phyloP scores from a whole-genome alignment of 2,329 filamentous ascomycete species.

The Daldinia eschscholtzii region DNA sequence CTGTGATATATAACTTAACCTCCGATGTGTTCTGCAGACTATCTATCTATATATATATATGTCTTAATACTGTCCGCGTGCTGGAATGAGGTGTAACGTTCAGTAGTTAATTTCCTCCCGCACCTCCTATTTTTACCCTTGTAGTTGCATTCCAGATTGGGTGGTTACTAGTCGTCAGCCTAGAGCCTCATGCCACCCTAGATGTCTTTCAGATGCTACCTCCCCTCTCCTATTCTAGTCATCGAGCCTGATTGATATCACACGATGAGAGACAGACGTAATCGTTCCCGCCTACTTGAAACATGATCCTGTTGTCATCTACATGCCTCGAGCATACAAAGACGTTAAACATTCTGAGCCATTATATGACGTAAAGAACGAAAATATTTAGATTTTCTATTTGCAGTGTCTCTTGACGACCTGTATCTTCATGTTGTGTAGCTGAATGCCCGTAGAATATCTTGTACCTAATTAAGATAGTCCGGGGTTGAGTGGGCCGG shows the following conservation, averaged over 20 bases:
- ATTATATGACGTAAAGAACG: neutral
- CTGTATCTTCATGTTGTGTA: neutral
- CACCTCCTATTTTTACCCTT: slow-evolving; percentile 25
- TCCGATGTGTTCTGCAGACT: neutral
- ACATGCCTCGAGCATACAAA: neutral
- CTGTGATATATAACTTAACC: neutral
- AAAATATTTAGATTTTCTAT: neutral
- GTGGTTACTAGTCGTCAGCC: slow-evolving; percentile 19
- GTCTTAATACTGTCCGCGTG: slow-evolving; percentile 17
- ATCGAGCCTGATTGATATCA: slow-evolving; percentile 1
- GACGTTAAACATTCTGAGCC: neutral
- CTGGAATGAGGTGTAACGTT: slow-evolving; percentile 45
- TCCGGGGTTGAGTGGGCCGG: slow-evolving; percentile 26
- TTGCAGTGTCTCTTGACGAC: neutral
- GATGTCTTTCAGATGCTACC: slow-evolving; percentile 25
- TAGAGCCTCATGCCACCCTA: slow-evolving; percentile 38
- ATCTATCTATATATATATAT: slow-evolving; percentile 19
- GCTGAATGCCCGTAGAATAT: neutral
- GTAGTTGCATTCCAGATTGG: slow-evolving; percentile 36
- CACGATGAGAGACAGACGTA: slow-evolving; percentile 3
- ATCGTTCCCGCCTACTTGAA: slow-evolving; percentile 8
- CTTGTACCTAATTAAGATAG: slow-evolving; percentile 29
- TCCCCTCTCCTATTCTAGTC: neutral
- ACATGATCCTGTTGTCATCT: neutral
- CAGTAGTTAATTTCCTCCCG: slow-evolving; percentile 17